These are phyloP conservation scores for Kwoniella botswanensis DNA, from an alignment of 768 basidiomycete genomes.

Conservation along the genomic window DNA sequence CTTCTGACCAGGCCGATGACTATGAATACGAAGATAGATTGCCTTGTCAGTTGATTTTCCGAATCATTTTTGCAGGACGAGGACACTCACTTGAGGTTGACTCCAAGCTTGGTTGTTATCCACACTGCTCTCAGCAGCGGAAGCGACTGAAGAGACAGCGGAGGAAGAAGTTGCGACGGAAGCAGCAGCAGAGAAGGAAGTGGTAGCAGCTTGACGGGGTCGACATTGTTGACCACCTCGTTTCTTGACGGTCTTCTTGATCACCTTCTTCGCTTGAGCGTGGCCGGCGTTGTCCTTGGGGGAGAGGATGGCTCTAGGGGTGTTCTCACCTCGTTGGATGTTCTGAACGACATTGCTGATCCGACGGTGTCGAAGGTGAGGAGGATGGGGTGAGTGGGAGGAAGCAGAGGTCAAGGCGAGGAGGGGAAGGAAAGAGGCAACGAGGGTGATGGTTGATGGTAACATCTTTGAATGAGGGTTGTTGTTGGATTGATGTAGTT, in stretches of 20 bases:
- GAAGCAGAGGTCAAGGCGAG: conserved; percentile 28
- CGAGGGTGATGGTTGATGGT: conserved; percentile 24
- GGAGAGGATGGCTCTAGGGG: conserved; percentile 22
- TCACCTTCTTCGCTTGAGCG: conserved; percentile 39
- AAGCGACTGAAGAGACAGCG: conserved; percentile 13
- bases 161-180: conserved; percentile 20
- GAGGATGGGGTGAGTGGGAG: conserved; percentile 27
- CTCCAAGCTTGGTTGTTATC: conserved; percentile 13
- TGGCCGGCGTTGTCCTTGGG: conserved; percentile 37
- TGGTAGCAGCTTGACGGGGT: conserved; percentile 21
- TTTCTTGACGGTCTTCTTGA: conserved; percentile 40
- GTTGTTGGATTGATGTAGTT: conserved; percentile 1
- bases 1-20: not conserved
- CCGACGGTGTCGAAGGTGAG: conserved; percentile 39
- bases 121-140: not conserved
- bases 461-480: conserved; percentile 8
- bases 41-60: not conserved
- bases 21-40: not conserved
- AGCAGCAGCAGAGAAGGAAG: conserved; percentile 10
- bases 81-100: conserved; percentile 14
- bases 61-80: not conserved
- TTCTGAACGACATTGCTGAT: conserved; percentile 27
- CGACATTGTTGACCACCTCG: conserved; percentile 36
- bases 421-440: conserved; percentile 40
- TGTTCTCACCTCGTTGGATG: conserved; percentile 9